Conservation (phyloP, 202 grass and related monocot species). For the Miscanthus sacchariflorus region DNA sequence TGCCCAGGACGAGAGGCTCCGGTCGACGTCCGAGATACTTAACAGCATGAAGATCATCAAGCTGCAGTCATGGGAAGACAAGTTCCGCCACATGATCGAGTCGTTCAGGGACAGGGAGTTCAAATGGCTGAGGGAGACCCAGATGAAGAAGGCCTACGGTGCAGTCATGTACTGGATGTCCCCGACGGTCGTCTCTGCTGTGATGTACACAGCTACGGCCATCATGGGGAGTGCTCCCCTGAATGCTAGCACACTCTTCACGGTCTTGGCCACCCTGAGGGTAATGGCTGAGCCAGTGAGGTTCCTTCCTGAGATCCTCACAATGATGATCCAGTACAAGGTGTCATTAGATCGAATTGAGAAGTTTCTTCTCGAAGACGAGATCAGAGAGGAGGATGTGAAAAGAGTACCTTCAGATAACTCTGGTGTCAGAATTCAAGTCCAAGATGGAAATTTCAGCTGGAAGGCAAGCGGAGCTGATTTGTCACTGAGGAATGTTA, state of each 20-base stretch:
- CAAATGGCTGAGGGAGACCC: conserved; percentile 69
- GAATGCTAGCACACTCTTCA: conserved; percentile 86
- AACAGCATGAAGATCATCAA: conserved; percentile 99
- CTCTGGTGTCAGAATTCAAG: conserved; percentile 48
- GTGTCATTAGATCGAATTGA: conserved; percentile 86
- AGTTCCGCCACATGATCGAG: conserved; percentile 58
- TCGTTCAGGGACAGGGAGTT: conserved; percentile 77
- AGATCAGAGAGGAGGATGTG: conserved; percentile 75
- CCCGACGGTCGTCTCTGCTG: conserved; percentile 74
- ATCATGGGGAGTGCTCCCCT: conserved; percentile 69
- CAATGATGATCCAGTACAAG: conserved; percentile 92
- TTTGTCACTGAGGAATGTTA: conserved; percentile 64
- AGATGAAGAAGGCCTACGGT: conserved; percentile 86
- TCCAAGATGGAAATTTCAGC: conserved; percentile 65
- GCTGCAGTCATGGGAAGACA: conserved; percentile 92
- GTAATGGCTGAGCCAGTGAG: conserved; percentile 90
- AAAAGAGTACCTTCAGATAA: conserved; percentile 44
- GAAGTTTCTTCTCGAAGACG: conserved; percentile 82
- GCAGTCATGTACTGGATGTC: conserved; percentile 85
- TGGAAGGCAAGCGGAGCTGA: conserved; percentile 58
- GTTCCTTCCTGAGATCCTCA: conserved; percentile 79
- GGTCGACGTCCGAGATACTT: conserved; percentile 78
- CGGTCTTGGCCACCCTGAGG: conserved; percentile 71
- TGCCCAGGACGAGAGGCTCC: conserved; percentile 79
- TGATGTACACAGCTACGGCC: conserved; percentile 74